Conservation (phyloP, 441 rosid species). For the Lepidium campestre region DNA sequence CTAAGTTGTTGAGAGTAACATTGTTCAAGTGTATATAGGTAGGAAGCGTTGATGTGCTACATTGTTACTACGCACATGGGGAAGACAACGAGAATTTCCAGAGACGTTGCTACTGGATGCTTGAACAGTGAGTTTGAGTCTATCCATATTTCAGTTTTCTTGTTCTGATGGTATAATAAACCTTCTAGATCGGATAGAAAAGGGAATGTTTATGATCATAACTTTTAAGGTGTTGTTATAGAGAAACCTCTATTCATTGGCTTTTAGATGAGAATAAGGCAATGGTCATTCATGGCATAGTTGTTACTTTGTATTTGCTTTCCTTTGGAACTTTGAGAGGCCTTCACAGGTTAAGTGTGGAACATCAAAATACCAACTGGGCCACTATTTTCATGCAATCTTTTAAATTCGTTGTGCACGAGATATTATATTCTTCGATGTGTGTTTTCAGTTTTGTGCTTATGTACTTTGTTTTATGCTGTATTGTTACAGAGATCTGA, state of each 20-base stretch:
- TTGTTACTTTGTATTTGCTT: slow-evolving; percentile 1
- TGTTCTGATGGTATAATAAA: not conserved
- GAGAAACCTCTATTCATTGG: not conserved
- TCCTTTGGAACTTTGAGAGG: not conserved
- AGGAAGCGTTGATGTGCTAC: slow-evolving; percentile 83
- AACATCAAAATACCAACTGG: not conserved
- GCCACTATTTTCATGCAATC: not conserved
- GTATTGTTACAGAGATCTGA: slow-evolving; percentile 64
- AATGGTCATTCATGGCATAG: not conserved
- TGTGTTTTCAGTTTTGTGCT: slow-evolving; percentile 10
- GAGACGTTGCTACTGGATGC: slow-evolving; percentile 97
- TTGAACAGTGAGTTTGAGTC: slow-evolving; percentile 69
- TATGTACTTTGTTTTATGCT: slow-evolving; percentile 1
- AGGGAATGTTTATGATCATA: not conserved
- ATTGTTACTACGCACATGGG: slow-evolving; percentile 98
- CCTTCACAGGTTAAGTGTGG: not conserved
- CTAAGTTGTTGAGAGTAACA: slow-evolving; percentile 17
- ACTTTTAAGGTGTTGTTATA: not conserved
- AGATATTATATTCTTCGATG: not conserved
- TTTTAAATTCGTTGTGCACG: not conserved
- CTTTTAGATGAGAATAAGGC: not conserved
- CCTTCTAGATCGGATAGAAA: not conserved
- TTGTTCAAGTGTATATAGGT: slow-evolving; percentile 43
- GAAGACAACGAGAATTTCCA: slow-evolving; percentile 87
- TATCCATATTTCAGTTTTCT: not conserved